A percentile compares a stretch with the other conserved stretches of the same genome.
Evolutionary conservation across 1,139 yeast genomes (phyloP).

Genomic region (Taphrina confusa): DNA sequence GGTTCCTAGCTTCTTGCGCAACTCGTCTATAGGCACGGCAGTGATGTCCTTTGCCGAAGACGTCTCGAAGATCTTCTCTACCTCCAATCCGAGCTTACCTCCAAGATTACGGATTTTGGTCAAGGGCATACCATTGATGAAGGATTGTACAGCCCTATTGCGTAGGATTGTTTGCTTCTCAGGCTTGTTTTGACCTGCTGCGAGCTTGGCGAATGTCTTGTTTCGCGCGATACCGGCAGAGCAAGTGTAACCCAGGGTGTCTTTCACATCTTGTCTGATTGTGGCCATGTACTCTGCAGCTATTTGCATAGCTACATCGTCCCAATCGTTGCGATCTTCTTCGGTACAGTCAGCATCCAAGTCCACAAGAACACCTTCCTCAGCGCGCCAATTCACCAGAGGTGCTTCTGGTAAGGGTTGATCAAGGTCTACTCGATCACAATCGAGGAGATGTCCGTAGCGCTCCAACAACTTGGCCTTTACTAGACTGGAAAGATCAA

Average conservation of each 20-base stretch:
- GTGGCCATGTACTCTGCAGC: slow-evolving; percentile 63
- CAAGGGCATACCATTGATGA: slow-evolving; percentile 63
- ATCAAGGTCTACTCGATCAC: slow-evolving; percentile 22
- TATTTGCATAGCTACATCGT: slow-evolving; percentile 67
- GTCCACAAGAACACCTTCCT: slow-evolving; percentile 42
- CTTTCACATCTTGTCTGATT: slow-evolving; percentile 57
- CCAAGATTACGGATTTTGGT: slow-evolving; percentile 88
- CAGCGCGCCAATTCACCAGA: slow-evolving; percentile 40
- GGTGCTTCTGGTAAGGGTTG: slow-evolving; percentile 39
- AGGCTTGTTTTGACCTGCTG: slow-evolving; percentile 83
- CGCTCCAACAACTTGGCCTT: slow-evolving; percentile 46
- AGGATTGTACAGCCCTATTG: slow-evolving; percentile 53
- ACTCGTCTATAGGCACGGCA: slow-evolving; percentile 40
- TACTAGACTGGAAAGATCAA: slow-evolving; percentile 70
- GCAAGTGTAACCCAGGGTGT: slow-evolving; percentile 73
- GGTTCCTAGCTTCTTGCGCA: slow-evolving; percentile 51
- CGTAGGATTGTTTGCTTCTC: slow-evolving; percentile 67
- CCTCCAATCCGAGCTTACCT: slow-evolving; percentile 76
- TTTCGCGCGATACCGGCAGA: slow-evolving; percentile 84
- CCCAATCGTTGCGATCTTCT: slow-evolving; percentile 65
- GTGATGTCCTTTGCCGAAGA: slow-evolving; percentile 44
- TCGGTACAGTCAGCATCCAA: slow-evolving; percentile 39
- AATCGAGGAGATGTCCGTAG: slow-evolving; percentile 47
- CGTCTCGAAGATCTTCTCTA: slow-evolving; percentile 48
- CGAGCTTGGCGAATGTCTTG: slow-evolving; percentile 81